Conservation (phyloP, 208 protist genomes). For the Trypanosoma cruzi region DNA sequence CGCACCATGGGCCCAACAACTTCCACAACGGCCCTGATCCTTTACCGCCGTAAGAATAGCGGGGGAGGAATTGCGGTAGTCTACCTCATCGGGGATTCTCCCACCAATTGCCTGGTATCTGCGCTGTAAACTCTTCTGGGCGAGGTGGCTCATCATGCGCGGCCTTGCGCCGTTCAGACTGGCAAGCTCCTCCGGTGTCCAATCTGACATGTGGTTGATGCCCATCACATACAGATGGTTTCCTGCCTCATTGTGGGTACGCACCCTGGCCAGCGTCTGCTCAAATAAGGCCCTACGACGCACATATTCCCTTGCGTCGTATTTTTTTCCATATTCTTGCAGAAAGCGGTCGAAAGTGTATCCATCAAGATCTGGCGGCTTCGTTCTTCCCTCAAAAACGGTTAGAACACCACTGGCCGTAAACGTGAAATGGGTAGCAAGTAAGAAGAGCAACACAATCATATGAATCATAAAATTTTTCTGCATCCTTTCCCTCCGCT, state of each 20-base stretch:
- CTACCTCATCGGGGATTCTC: slow-evolving; percentile 41
- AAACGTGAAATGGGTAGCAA: slow-evolving; percentile 5
- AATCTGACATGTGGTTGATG: slow-evolving; percentile 54
- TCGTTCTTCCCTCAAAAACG: neutral
- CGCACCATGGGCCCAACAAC: slow-evolving; percentile 69
- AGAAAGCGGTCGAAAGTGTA: slow-evolving; percentile 40
- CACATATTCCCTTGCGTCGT: slow-evolving; percentile 38
- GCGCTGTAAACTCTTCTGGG: neutral
- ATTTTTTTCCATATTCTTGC: slow-evolving; percentile 34
- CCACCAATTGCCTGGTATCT: slow-evolving; percentile 1
- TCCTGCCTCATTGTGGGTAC: slow-evolving; percentile 31
- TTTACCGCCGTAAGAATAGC: slow-evolving; percentile 65
- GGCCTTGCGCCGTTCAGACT: slow-evolving; percentile 32
- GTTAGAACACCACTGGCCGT: neutral
- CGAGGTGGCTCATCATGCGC: slow-evolving; percentile 24
- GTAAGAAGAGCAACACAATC: neutral
- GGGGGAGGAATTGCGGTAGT: slow-evolving; percentile 42
- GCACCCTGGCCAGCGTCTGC: slow-evolving; percentile 28
- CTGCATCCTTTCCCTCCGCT: neutral
- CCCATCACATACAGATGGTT: slow-evolving; percentile 26
- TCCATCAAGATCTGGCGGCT: slow-evolving; percentile 4
- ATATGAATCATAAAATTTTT: neutral
- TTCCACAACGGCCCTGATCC: slow-evolving; percentile 83
- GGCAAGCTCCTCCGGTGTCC: slow-evolving; percentile 44
- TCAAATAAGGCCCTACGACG: slow-evolving; percentile 39